These are phyloP conservation scores for Suillus tomentosus DNA, from an alignment of 768 basidiomycete genomes.

Conservation along the genomic window DNA sequence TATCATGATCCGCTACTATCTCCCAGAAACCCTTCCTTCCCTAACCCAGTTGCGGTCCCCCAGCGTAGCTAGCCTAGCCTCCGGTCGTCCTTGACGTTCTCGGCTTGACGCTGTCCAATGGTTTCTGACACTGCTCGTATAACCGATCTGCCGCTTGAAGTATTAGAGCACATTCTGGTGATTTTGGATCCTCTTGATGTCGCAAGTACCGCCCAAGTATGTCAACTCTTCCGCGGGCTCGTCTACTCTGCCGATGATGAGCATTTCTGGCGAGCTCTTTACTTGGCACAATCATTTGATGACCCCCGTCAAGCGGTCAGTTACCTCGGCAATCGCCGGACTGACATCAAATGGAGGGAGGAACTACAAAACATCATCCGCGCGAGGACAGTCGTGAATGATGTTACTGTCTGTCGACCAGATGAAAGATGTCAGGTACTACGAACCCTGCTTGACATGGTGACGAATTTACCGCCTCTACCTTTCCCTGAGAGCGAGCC, in stretches of 20 bases:
- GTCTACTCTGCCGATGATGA: conserved; percentile 48
- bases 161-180: conserved; percentile 59
- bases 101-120: conserved; percentile 6
- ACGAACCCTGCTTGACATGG: conserved; percentile 52
- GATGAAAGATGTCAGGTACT: conserved; percentile 48
- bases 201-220: conserved; percentile 53
- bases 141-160: conserved; percentile 54
- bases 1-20: conserved; percentile 8
- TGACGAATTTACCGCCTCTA: conserved; percentile 43
- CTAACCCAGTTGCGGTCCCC: background rate
- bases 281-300: conserved; percentile 63
- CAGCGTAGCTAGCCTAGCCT: background rate
- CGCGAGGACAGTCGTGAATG: conserved; percentile 48
- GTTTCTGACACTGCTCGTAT: conserved; percentile 20
- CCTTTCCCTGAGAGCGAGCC: conserved; percentile 28
- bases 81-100: background rate
- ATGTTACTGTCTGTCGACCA: conserved; percentile 36
- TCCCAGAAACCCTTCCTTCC: conserved; percentile 5
- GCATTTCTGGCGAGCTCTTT: conserved; percentile 65
- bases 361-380: conserved; percentile 58
- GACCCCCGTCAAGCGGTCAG: conserved; percentile 58
- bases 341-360: conserved; percentile 50
- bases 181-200: conserved; percentile 64
- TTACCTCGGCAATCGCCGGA: conserved; percentile 28
- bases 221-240: conserved; percentile 40